Evolutionary conservation across 192 early-diverging fungal genomes (phyloP).

Genomic region (Dissophora globulifera): DNA sequence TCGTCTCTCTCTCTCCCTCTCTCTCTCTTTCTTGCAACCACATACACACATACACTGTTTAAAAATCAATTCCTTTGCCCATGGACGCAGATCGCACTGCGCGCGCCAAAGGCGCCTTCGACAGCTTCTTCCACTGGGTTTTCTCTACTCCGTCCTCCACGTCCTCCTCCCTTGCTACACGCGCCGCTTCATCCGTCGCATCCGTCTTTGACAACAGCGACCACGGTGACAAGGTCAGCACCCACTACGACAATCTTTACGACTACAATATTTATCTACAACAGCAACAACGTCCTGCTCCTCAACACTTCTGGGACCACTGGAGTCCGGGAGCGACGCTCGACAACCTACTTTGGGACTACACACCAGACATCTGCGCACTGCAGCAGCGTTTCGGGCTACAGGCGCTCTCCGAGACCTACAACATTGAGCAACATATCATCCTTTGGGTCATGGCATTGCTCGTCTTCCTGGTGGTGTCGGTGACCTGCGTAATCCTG

Average conservation of each 20-base stretch:
- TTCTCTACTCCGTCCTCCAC: not conserved
- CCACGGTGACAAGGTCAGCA: not conserved
- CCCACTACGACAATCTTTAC: too few relatives aligned
- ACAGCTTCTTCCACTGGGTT: not conserved
- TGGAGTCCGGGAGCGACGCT: slow-evolving; percentile 8
- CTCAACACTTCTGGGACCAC: not conserved
- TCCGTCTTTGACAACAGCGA: too few relatives aligned
- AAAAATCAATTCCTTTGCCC: not conserved
- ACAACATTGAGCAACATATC: slow-evolving; percentile 16
- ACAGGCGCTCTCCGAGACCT: not conserved
- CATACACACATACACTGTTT: not conserved
- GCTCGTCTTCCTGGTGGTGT: not conserved
- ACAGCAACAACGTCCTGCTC: not conserved
- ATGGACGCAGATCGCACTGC: not conserved
- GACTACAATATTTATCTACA: too few relatives aligned
- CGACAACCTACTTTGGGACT: slow-evolving; percentile 28
- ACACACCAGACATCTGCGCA: slow-evolving; percentile 12
- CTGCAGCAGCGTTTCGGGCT: slow-evolving; percentile 6
- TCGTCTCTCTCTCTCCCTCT: not conserved
- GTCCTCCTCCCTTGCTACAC: not conserved
- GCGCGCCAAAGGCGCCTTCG: not conserved
- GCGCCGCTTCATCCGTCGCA: too few relatives aligned
- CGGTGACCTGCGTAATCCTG: not conserved
- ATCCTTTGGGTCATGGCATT: not conserved
- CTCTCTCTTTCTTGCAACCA: not conserved